Evolutionary conservation across 352 stramenopile genomes (phyloP).

Genomic region (Globisporangium rhizosaccharum): DNA sequence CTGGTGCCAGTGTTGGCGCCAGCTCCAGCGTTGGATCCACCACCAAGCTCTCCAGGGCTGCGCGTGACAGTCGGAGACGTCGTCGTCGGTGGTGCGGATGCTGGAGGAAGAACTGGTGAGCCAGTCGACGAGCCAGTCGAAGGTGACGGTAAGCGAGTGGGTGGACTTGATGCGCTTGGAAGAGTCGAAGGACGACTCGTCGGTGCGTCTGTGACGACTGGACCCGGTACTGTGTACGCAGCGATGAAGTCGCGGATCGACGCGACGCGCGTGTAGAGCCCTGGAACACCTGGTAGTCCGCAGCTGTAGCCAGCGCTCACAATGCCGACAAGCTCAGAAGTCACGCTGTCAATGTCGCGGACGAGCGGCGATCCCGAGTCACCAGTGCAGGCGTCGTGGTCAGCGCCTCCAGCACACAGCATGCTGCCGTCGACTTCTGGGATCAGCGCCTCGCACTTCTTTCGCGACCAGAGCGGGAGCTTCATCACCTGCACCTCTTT

Average conservation of each 20-base stretch:
- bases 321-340: neutral
- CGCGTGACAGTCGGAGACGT: no score
- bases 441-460: slow-evolving; percentile 3
- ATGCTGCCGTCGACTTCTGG: slow-evolving; percentile 9
- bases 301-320: slow-evolving; percentile 22
- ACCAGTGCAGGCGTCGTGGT: slow-evolving; percentile 13
- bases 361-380: slow-evolving; percentile 18
- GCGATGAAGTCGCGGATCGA: slow-evolving; percentile 12
- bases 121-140: no score
- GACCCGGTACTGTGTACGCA: no score
- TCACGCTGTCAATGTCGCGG: neutral
- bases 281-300: slow-evolving; percentile 19
- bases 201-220: no score
- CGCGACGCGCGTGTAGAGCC: slow-evolving; percentile 24
- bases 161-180: no score
- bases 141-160: no score
- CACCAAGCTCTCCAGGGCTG: no score
- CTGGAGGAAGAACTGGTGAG: no score
- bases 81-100: no score
- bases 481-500: neutral
- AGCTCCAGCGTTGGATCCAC: no score
- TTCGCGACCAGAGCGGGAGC: slow-evolving; percentile 1
- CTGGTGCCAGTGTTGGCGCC: no score
- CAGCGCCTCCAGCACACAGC: slow-evolving; percentile 15
- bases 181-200: no score